Conservation (phyloP, 1,284 basidiomycete species). For the Wolfiporia cocos region DNA sequence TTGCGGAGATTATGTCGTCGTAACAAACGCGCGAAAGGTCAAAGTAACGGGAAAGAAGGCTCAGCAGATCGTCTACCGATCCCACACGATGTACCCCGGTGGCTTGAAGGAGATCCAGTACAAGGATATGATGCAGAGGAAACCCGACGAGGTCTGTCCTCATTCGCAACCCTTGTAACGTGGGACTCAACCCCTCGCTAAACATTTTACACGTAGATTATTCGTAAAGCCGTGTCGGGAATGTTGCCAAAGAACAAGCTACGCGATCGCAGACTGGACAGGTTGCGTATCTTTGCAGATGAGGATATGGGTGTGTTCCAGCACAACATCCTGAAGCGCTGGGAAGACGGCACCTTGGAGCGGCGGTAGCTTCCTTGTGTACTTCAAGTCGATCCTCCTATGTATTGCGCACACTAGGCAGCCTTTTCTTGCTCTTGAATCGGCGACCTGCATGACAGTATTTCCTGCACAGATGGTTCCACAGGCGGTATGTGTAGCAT, state of each 20-base stretch:
- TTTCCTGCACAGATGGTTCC: no score
- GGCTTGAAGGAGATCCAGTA: constrained; percentile 90
- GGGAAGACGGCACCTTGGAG: constrained; percentile 75
- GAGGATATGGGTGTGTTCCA: constrained; percentile 65
- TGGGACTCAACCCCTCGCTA: constrained; percentile 1
- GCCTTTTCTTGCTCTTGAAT: no score
- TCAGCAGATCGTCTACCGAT: constrained; percentile 83
- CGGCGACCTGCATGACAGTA: neutral
- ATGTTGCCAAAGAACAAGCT: constrained; percentile 97
- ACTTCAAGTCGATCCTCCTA: no score
- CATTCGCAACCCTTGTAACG: neutral
- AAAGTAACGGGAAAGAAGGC: constrained; percentile 89
- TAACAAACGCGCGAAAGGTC: constrained; percentile 85
- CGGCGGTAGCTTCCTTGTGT: constrained; percentile 6
- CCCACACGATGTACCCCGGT: constrained; percentile 92
- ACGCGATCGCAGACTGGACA: constrained; percentile 77
- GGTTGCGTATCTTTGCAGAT: constrained; percentile 82
- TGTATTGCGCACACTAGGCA: no score
- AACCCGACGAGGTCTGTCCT: constrained; percentile 84
- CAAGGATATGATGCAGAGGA: constrained; percentile 73
- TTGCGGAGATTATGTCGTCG: constrained; percentile 96
- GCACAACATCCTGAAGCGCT: constrained; percentile 65
- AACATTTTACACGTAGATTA: constrained; percentile 55
- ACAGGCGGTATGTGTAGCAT: neutral
- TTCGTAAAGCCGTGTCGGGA: constrained; percentile 91